These are phyloP conservation scores for Cornus controversa DNA, from an alignment of 148 eudicot species.

Conservation along the genomic window DNA sequence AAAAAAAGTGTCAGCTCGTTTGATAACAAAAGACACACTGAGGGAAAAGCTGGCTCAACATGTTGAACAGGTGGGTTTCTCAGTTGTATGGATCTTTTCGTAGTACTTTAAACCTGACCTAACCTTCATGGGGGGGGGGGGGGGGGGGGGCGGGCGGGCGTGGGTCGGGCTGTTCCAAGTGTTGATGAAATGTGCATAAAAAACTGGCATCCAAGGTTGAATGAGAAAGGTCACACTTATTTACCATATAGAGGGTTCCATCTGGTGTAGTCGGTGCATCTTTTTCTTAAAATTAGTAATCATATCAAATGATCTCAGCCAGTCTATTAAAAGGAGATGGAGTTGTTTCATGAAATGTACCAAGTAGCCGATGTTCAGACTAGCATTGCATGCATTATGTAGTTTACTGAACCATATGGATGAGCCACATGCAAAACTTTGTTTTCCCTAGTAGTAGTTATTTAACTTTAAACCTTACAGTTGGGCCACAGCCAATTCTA, in stretches of 20 bases:
- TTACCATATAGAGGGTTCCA: not conserved
- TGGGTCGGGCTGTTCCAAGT: not conserved
- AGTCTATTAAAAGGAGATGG: not conserved
- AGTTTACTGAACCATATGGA: not conserved
- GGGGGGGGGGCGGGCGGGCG: too few relatives aligned
- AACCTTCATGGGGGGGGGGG: not conserved
- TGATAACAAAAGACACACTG: constrained; percentile 54
- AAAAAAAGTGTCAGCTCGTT: constrained; percentile 55
- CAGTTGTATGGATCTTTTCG: not conserved
- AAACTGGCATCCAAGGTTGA: not conserved
- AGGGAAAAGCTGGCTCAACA: constrained; percentile 89
- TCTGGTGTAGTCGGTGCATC: not conserved
- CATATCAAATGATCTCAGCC: not conserved
- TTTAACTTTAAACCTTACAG: too few relatives aligned
- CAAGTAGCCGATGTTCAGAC: not conserved
- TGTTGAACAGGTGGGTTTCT: constrained; percentile 74
- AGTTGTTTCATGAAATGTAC: not conserved
- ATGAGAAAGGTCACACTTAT: not conserved
- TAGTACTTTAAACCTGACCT: not conserved
- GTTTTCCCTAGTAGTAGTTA: too few relatives aligned
- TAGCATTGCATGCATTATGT: not conserved
- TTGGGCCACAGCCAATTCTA: too few relatives aligned
- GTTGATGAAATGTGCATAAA: not conserved
- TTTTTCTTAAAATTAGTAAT: not conserved
- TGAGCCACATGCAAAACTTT: not conserved